Evolutionary conservation across 345 rosid genomes (phyloP).

Genomic region (Crucihimalaya himalaica): DNA sequence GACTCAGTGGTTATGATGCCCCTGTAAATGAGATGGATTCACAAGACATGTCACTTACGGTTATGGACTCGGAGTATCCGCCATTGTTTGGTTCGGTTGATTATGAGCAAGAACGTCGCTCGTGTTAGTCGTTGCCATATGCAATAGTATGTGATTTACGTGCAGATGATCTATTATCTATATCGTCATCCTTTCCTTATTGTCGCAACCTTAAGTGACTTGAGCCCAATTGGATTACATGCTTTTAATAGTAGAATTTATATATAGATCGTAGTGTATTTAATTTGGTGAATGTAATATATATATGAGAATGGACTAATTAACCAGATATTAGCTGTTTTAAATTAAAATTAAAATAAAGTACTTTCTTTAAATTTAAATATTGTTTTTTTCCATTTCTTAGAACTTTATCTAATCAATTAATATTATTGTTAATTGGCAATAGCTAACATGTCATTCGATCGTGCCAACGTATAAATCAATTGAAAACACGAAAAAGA

Average conservation of each 20-base stretch:
- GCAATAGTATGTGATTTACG: background rate
- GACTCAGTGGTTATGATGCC: constrained; percentile 14
- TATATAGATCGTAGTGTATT: background rate
- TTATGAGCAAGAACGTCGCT: constrained; percentile 27
- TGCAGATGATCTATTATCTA: background rate
- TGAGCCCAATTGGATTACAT: background rate
- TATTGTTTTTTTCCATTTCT: background rate
- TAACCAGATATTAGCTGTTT: background rate
- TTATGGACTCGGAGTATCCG: constrained; percentile 15
- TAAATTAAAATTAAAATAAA: background rate
- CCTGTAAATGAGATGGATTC: constrained; percentile 22
- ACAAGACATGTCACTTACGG: constrained; percentile 21
- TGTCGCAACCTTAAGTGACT: background rate
- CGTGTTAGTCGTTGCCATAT: constrained; percentile 18
- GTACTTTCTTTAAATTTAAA: background rate
- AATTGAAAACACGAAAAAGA: no score
- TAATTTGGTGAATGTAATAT: constrained; percentile 4
- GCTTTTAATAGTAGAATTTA: no score
- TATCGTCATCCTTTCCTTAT: background rate
- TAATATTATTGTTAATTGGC: background rate
- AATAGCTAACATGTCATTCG: no score
- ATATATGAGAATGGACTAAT: background rate
- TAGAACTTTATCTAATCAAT: no score
- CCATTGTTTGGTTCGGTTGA: constrained; percentile 26
- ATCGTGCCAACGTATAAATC: no score